phyloP scores from a whole-genome alignment of 2,329 filamentous ascomycete species.

The Cytospora piceae region DNA sequence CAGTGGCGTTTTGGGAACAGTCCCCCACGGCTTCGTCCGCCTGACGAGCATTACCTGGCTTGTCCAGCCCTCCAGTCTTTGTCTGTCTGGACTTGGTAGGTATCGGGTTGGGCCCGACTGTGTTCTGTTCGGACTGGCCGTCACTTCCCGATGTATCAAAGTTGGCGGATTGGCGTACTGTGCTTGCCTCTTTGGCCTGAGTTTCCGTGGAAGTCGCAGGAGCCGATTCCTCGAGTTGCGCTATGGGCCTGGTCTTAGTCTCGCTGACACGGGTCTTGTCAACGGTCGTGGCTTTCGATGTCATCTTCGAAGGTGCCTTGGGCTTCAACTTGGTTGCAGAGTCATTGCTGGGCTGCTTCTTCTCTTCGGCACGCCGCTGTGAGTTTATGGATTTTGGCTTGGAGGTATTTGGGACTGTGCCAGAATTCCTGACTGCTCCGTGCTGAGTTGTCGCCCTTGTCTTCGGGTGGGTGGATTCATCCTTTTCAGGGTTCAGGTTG shows the following conservation, averaged over 20 bases:
- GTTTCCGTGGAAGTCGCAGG: not conserved
- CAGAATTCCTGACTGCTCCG: not conserved
- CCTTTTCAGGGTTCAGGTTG: not conserved
- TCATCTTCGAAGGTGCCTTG: not conserved
- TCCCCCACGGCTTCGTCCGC: not conserved
- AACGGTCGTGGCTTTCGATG: too few species aligned
- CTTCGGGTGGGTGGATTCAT: not conserved
- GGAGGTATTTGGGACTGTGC: not conserved
- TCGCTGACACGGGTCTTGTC: not conserved
- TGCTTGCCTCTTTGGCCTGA: not conserved
- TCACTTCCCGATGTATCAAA: not conserved
- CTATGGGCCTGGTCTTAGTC: not conserved
- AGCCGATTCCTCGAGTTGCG: not conserved
- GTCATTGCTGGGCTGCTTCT: not conserved
- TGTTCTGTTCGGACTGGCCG: not conserved
- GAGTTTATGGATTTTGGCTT: not conserved
- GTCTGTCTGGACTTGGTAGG: not conserved
- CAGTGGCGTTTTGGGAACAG: not conserved
- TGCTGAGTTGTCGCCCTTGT: conserved; percentile 3
- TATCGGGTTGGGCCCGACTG: not conserved
- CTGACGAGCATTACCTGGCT: not conserved
- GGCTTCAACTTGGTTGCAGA: accelerated
- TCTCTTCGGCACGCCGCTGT: not conserved
- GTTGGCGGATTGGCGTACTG: too few species aligned
- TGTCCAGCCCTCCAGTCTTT: not conserved